Evolutionary conservation across 2,329 filamentous ascomycete genomes (phyloP).

Genomic region (Orbilia quercus): DNA sequence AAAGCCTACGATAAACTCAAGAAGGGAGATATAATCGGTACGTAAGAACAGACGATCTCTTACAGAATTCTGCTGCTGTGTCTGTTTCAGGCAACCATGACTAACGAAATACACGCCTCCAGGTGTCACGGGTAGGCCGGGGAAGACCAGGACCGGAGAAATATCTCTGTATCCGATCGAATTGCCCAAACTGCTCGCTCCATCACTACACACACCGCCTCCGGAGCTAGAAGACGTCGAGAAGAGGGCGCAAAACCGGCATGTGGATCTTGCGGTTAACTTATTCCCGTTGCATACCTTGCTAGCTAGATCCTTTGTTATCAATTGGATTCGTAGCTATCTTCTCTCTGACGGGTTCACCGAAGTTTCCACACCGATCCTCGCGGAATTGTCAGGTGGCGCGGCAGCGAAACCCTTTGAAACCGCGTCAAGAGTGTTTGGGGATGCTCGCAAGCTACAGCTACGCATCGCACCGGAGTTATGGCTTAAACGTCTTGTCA

Average conservation of each 20-base stretch:
- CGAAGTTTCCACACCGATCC: constrained; percentile 90
- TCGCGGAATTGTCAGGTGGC: constrained; percentile 84
- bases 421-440: constrained; percentile 77
- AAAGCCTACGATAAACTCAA: constrained; percentile 19
- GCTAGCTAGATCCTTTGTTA: constrained; percentile 77
- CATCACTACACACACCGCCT: constrained; percentile 82
- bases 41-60: constrained; percentile 65
- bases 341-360: constrained; percentile 78
- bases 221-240: constrained; percentile 76
- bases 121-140: constrained; percentile 78
- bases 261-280: constrained; percentile 87
- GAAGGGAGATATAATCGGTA: constrained; percentile 86
- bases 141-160: constrained; percentile 77
- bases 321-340: constrained; percentile 78
- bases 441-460: constrained; percentile 76
- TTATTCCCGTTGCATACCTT: constrained; percentile 75
- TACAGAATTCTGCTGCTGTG: constrained; percentile 44
- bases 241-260: constrained; percentile 78
- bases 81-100: not conserved
- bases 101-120: constrained; percentile 37
- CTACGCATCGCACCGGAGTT: constrained; percentile 93
- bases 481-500: constrained; percentile 90
- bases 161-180: constrained; percentile 76
- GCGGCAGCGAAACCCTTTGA: constrained; percentile 87
- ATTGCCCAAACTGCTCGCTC: constrained; percentile 78